Conservation (phyloP, 2,329 filamentous ascomycete genomes). For the Trichoderma atrobrunneum region DNA sequence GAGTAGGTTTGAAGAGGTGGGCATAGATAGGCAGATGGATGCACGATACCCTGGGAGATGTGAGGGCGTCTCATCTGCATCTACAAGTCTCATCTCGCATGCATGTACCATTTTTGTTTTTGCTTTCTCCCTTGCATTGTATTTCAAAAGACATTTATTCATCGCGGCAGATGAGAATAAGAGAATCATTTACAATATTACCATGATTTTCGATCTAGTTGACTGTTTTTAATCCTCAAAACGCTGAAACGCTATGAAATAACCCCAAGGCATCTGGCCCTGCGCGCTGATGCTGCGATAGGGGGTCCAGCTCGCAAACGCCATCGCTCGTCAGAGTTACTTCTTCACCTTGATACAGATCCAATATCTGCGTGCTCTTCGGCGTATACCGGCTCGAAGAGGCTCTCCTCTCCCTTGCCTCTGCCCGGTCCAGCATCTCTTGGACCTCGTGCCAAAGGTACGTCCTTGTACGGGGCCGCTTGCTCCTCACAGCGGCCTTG, state of each 20-base stretch:
- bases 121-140: not conserved
- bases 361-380: conserved; percentile 40
- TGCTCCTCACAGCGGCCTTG: conserved; percentile 47
- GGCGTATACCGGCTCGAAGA: not conserved
- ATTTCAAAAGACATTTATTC: not conserved
- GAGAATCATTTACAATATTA: not conserved
- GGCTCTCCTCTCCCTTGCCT: conserved; percentile 12
- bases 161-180: not conserved
- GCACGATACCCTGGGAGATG: conserved; percentile 20
- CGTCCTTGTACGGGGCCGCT: not conserved
- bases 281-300: not conserved
- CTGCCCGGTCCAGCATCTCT: conserved; percentile 28
- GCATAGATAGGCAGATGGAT: not conserved
- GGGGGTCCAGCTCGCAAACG: conserved; percentile 25
- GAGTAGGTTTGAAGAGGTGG: not conserved
- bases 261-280: not conserved
- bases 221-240: not conserved
- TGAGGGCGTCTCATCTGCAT: conserved; percentile 13
- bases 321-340: conserved; percentile 42
- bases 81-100: not conserved
- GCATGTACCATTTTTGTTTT: not conserved
- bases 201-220: not conserved
- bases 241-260: not conserved
- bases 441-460: conserved; percentile 41
- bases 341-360: conserved; percentile 43